A percentile compares a stretch with the other conserved stretches of the same genome.
These are phyloP conservation scores for Sophora flavescens DNA, from an alignment of 306 rosid genomes.

Conservation along the genomic window DNA sequence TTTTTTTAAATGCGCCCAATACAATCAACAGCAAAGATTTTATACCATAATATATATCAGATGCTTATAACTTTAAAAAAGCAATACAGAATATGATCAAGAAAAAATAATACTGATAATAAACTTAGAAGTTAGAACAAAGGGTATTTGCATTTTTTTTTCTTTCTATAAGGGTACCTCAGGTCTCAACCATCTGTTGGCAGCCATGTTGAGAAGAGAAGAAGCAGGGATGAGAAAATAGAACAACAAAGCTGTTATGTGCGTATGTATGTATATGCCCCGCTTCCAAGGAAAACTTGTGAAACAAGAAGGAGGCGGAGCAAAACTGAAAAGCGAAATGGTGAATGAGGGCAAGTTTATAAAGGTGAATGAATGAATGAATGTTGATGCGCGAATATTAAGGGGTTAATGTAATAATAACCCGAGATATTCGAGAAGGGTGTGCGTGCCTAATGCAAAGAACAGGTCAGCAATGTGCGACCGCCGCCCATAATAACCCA, in stretches of 20 bases:
- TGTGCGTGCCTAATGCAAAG: conserved; percentile 35
- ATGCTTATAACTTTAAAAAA: not conserved
- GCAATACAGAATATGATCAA: no score
- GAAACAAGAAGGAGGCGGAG: conserved; percentile 39
- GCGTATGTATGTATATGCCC: not conserved
- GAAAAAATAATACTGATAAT: no score
- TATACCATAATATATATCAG: not conserved
- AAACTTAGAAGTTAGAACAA: no score
- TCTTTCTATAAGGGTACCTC: conserved; percentile 73
- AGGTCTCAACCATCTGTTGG: conserved; percentile 82
- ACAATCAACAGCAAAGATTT: no score
- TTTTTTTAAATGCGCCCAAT: no score
- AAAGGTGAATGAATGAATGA: conserved; percentile 3
- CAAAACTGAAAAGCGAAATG: not conserved
- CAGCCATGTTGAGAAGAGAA: conserved; percentile 45
- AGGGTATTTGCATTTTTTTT: not conserved
- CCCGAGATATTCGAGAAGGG: not conserved
- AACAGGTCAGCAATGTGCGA: conserved; percentile 44
- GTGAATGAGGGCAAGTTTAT: not conserved
- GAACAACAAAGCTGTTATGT: not conserved
- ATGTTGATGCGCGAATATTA: not conserved
- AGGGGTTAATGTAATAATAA: not conserved
- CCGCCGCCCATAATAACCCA: conserved; percentile 28
- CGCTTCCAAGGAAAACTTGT: conserved; percentile 24
- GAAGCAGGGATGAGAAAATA: conserved; percentile 12